Percentiles rank a stretch among this genome's conserved stretches.
Evolutionary conservation across 139 green algal genomes (phyloP).

Genomic region (Chlamydomonas sp.): DNA sequence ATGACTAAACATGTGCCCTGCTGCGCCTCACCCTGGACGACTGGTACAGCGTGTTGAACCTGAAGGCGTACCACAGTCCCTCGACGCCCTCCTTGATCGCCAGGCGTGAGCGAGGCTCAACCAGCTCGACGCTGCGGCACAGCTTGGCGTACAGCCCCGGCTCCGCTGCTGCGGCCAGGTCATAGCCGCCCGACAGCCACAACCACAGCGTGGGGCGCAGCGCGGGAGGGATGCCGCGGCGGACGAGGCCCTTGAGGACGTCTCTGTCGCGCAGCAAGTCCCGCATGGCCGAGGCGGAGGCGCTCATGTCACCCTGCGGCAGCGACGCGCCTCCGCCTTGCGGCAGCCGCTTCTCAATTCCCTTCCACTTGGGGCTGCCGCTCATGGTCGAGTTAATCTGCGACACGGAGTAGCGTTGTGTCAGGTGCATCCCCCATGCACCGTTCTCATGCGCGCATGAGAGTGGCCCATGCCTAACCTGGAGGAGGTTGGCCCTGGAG

Average conservation of each 20-base stretch:
- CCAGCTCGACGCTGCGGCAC: neutral
- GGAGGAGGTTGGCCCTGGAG: no score
- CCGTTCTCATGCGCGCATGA: no score
- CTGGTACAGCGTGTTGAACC: neutral
- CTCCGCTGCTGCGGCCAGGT: neutral
- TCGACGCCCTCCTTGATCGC: neutral
- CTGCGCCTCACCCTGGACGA: neutral
- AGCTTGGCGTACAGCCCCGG: neutral
- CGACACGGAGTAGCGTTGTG: no score
- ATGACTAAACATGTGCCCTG: no score
- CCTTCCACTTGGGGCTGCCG: no score
- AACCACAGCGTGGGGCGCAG: constrained; percentile 31
- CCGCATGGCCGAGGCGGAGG: no score
- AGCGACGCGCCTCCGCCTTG: no score
- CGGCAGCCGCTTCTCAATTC: no score
- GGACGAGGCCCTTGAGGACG: constrained; percentile 25
- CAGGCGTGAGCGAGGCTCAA: neutral
- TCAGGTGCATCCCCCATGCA: no score
- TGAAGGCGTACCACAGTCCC: neutral
- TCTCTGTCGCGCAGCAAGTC: neutral
- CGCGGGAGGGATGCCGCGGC: constrained; percentile 23
- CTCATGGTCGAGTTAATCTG: no score
- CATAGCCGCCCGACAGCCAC: constrained; percentile 22
- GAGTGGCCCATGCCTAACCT: no score
- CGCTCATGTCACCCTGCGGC: no score